Percentiles rank a stretch among this genome's conserved stretches.
Evolutionary conservation across 352 stramenopile genomes (phyloP).

Genomic region (Thraustotheca clavata): DNA sequence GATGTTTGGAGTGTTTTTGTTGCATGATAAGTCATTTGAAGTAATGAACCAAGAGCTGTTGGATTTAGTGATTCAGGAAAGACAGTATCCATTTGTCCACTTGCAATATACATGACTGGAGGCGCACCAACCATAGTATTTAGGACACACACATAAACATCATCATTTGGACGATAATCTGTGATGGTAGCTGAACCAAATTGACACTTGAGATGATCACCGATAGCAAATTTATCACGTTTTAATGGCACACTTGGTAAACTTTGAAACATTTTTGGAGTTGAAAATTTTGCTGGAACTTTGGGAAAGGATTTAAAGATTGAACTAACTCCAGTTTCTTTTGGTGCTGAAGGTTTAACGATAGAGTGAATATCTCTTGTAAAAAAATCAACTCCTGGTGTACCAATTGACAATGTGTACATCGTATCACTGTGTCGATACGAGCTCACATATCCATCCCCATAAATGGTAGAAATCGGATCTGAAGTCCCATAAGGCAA

Average conservation of each 20-base stretch:
- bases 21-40: slow-evolving; percentile 10
- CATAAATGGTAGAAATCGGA: not conserved
- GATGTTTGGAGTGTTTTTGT: not conserved
- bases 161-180: not conserved
- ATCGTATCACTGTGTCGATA: not conserved
- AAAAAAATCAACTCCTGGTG: not conserved
- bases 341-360: not conserved
- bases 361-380: not conserved
- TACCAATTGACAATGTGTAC: not conserved
- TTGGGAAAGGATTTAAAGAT: slow-evolving; percentile 19
- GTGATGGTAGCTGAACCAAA: slow-evolving; percentile 11
- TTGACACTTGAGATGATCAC: not conserved
- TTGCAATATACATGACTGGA: slow-evolving; percentile 40
- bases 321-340: not conserved
- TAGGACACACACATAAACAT: not conserved
- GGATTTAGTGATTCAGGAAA: slow-evolving; percentile 26
- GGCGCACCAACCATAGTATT: slow-evolving; percentile 23
- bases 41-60: not conserved
- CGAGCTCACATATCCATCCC: not conserved
- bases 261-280: not conserved
- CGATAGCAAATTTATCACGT: slow-evolving; percentile 17
- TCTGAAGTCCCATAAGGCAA: slow-evolving; percentile 22
- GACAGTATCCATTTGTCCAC: slow-evolving; percentile 35
- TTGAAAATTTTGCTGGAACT: slow-evolving; percentile 1
- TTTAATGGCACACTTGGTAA: not conserved